Evolutionary conservation across 495 filamentous ascomycete species (phyloP), one percentile per base, ranked within the genome.

Genomic region (Aspergillus campestris): DNA sequence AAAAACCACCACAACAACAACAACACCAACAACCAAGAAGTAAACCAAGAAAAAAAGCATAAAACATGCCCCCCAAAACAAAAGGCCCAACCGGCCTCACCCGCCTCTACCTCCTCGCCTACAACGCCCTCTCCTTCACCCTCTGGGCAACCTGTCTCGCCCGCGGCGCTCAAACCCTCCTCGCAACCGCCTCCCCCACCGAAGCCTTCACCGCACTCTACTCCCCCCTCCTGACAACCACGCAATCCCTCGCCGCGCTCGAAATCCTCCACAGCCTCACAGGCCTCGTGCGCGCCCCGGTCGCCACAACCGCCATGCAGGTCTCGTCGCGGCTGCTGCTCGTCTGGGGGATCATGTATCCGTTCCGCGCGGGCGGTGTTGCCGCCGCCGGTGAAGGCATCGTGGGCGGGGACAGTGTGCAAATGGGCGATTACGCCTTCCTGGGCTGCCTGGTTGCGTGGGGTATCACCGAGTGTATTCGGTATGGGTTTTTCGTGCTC

Each of bases 281-380:
- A 79, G 84, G 90, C 36, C 59, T 95, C 50, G 87, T 95, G 44
- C 84, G 89, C 51, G 83, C 89, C 7, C 88, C 90, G 0, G 51
- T 96, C 62, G 52, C 80, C 48, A 97, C 91, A 3, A 95, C 91
- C 8, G 61, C 73, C n/a, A 84, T 95, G 75, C 91, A 97, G 65
- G 89, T 96, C 37, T 74, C 83, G 12, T 81, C 74, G 39, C 86
- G 91, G 8, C 70, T 95, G 45, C 74, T 94, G 37, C 80, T 97
- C 36, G 81, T 94, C 39, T 94, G 88, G 87, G 82, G 78, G 18
- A 70, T 97, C 39, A 74, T 83, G 52, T 67, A 69, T 55, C 71
- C 65, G 34, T 94, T 89, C 70, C 80, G 78, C n/a, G 66, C 69
- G 30, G 34, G 45, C 5, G 52, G 47, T 28, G 37, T 33, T 28